Evolutionary conservation across 208 protist genomes (phyloP).

Genomic region (Phytomonas francai): DNA sequence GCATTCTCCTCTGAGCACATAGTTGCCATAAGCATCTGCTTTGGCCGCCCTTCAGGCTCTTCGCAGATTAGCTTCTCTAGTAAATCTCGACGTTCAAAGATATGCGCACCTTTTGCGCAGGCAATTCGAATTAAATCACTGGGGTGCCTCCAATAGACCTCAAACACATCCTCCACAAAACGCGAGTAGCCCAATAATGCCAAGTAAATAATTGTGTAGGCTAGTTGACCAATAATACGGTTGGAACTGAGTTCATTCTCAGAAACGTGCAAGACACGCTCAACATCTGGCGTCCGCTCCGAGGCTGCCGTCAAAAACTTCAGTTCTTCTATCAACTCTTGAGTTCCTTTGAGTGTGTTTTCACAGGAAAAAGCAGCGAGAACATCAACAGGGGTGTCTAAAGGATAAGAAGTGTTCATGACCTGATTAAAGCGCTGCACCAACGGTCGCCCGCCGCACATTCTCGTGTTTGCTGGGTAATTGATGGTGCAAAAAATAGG

Average conservation of each 20-base stretch:
- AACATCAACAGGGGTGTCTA: constrained; percentile 87
- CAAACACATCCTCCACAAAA: constrained; percentile 77
- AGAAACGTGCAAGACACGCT: constrained; percentile 77
- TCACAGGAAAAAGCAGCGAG: constrained; percentile 69
- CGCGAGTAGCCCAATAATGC: constrained; percentile 64
- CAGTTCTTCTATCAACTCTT: constrained; percentile 76
- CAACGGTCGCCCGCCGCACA: constrained; percentile 77
- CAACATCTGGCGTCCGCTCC: constrained; percentile 56
- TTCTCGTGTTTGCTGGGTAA: constrained; percentile 77
- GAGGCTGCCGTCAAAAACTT: constrained; percentile 67
- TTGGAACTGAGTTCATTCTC: constrained; percentile 78
- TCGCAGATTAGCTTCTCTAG: constrained; percentile 55
- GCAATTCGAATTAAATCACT: constrained; percentile 82
- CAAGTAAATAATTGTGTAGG: constrained; percentile 87
- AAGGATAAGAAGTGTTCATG: constrained; percentile 81
- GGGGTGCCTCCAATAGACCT: constrained; percentile 56
- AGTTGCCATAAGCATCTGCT: constrained; percentile 53
- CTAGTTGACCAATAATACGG: constrained; percentile 79
- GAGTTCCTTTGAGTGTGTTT: constrained; percentile 47
- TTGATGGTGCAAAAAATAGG: constrained; percentile 86
- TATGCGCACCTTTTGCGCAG: constrained; percentile 77
- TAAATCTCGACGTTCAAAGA: constrained; percentile 63
- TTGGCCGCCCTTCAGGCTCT: constrained; percentile 71
- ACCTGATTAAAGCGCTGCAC: constrained; percentile 87
- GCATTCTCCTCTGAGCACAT: constrained; percentile 23